Evolutionary conservation across 306 rosid species (phyloP), one percentile per base, ranked within the genome.

Genomic region (Dalbergia oliveri): DNA sequence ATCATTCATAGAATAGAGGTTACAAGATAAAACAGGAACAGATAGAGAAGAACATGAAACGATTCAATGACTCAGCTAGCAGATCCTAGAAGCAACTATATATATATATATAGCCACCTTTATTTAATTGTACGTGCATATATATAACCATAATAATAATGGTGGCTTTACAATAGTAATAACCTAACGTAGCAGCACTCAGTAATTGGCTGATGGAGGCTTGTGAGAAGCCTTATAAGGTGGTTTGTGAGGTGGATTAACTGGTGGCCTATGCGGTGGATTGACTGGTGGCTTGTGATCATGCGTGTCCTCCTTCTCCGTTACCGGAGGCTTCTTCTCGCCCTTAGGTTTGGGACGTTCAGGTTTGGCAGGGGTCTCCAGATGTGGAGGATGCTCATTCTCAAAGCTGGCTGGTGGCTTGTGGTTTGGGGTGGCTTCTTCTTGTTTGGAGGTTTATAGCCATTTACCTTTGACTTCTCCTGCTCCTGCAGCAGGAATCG

Each of bases 131-230:
- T 37, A 37, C 41, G 41, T 37, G 50, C 70, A 39, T 10, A 65
- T 10, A 60, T 62, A 57, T 18, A 19, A 14, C 18, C 18, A 7
- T 19, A 9, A 14, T n/a, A n/a, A n/a, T 3, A 8, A 7, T 8
- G 54, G 15, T 14, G 54, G 54, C 4, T 14, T 49, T 14, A 49
- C 54, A 6, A 15, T 39, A 39, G 41, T 8, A 18, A 16, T 4
- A 35, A 39, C 50, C 49, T 14, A 14, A 9, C 21, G n/a, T 12
- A 66, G 34, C 53, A 66, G 26, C 5, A 43, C 16, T 12, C 12
- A 5, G 21, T 18, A 69, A 39, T 69, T 23, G 18, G 37, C 19
- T 14, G 73, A 11, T 6, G 73, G 73, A 13, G 73, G 73, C 73
- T 49, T 45, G 41, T 69, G 37, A 9, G 53, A 47, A 2, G 70